Evolutionary conservation across 2,329 filamentous ascomycete species (phyloP).

Genomic region (Metarhizium sp.): DNA sequence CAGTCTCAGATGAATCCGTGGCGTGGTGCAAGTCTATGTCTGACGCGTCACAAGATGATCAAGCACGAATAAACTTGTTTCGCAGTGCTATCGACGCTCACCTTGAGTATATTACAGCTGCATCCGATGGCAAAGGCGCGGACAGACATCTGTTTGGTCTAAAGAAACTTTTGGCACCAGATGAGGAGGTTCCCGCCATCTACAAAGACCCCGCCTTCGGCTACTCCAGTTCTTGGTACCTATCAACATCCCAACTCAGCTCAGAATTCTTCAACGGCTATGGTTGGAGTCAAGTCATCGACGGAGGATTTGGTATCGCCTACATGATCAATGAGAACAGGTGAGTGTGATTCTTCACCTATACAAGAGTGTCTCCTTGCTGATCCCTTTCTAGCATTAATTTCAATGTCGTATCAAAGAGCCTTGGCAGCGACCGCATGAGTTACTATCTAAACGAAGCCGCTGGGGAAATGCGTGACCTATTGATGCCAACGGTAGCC

Average conservation of each 20-base stretch:
- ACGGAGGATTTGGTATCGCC: conserved; percentile 91
- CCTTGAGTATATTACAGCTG: conserved; percentile 82
- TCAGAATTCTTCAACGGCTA: conserved; percentile 99
- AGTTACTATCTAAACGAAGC: conserved; percentile 94
- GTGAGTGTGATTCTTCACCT: conserved; percentile 28
- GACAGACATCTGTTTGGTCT: conserved; percentile 96
- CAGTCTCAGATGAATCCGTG: conserved; percentile 82
- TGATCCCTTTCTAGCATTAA: conserved; percentile 55
- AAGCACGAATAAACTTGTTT: conserved; percentile 65
- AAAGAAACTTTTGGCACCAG: conserved; percentile 77
- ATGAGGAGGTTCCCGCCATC: conserved; percentile 71
- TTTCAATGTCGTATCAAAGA: conserved; percentile 97
- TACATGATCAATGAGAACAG: conserved; percentile 99
- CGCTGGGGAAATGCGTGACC: conserved; percentile 76
- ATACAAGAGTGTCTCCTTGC: not conserved
- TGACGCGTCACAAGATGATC: conserved; percentile 53
- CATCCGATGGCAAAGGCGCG: conserved; percentile 85
- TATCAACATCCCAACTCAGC: conserved; percentile 82
- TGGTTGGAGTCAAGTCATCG: conserved; percentile 96
- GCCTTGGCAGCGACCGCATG: conserved; percentile 83
- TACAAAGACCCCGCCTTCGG: conserved; percentile 79
- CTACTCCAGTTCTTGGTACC: conserved; percentile 83
- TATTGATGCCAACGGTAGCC: conserved; percentile 74
- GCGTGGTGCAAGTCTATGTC: conserved; percentile 84
- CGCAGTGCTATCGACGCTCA: conserved; percentile 73